A percentile compares a stretch with the other conserved stretches of the same genome.
These are phyloP conservation scores for Chloromonas sp. DNA, from an alignment of 163 green algal species.

Conservation along the genomic window DNA sequence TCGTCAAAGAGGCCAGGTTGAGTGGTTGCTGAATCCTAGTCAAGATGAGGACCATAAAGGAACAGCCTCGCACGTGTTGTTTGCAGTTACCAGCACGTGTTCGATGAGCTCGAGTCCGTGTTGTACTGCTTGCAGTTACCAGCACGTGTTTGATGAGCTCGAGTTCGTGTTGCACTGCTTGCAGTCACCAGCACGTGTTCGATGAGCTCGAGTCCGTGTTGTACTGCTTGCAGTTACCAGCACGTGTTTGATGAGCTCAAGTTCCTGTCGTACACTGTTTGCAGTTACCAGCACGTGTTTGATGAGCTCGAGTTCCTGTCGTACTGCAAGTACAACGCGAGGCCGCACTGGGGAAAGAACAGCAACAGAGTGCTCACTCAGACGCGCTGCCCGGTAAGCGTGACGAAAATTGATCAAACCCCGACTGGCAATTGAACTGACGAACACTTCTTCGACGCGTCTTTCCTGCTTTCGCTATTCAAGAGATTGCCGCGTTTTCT, in stretches of 20 bases:
- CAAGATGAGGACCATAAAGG: too few species aligned
- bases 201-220: neutral
- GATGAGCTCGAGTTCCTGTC: neutral
- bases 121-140: neutral
- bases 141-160: constrained; percentile 11
- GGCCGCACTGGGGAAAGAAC: constrained; percentile 10
- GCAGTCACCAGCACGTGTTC: constrained; percentile 3
- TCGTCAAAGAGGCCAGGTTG: too few species aligned
- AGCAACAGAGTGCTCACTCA: neutral
- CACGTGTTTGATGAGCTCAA: constrained; percentile 10
- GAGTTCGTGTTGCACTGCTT: neutral
- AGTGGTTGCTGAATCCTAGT: too few species aligned
- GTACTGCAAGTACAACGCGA: constrained; percentile 5
- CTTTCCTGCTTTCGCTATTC: neutral
- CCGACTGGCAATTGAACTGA: neutral
- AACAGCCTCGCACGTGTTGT: too few species aligned
- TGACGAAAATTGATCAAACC: neutral
- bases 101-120: constrained; percentile 1
- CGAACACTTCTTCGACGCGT: neutral
- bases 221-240: neutral
- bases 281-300: constrained; percentile 5
- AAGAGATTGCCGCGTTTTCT: neutral
- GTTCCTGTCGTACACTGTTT: neutral
- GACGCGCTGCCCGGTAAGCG: neutral
- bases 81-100: constrained; percentile 2